Percentiles rank a stretch among this genome's conserved stretches.
These are phyloP conservation scores for Cicer bijugum DNA, from an alignment of 306 rosid genomes.

Conservation along the genomic window DNA sequence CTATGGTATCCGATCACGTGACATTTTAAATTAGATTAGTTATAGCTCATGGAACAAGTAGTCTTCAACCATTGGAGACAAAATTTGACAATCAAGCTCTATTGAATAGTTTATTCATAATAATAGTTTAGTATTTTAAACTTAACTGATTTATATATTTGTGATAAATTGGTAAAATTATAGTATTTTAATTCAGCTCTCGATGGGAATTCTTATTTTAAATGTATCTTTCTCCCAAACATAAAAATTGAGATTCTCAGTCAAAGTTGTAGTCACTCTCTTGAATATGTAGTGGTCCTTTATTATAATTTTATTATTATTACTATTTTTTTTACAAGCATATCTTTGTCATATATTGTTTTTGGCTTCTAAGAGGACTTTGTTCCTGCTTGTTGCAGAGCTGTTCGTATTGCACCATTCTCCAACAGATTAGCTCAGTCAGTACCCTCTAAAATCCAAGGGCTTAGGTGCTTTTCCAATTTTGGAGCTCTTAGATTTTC, in stretches of 20 bases:
- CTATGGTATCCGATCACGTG: neutral
- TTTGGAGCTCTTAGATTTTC: constrained; percentile 88
- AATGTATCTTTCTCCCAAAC: constrained; percentile 8
- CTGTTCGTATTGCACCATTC: constrained; percentile 94
- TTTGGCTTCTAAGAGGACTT: constrained; percentile 46
- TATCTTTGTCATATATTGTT: constrained; percentile 34
- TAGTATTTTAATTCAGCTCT: constrained; percentile 5
- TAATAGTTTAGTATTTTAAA: neutral
- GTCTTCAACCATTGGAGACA: neutral
- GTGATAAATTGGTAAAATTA: neutral
- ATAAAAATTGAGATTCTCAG: neutral
- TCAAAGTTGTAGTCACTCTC: constrained; percentile 5
- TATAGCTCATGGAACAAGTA: constrained; percentile 8
- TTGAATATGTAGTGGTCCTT: constrained; percentile 18
- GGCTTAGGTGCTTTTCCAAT: constrained; percentile 83
- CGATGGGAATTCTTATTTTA: neutral
- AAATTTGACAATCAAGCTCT: constrained; percentile 12
- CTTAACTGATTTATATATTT: neutral
- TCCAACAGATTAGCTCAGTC: constrained; percentile 90
- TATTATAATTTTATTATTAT: constrained; percentile 12
- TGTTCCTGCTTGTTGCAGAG: constrained; percentile 63
- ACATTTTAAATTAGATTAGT: neutral
- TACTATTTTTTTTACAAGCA: constrained; percentile 13
- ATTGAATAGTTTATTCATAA: neutral
- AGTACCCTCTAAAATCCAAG: constrained; percentile 81